Evolutionary conservation across 306 rosid genomes (phyloP), one percentile per base, ranked within the genome.

Genomic region (Vicia sativa): DNA sequence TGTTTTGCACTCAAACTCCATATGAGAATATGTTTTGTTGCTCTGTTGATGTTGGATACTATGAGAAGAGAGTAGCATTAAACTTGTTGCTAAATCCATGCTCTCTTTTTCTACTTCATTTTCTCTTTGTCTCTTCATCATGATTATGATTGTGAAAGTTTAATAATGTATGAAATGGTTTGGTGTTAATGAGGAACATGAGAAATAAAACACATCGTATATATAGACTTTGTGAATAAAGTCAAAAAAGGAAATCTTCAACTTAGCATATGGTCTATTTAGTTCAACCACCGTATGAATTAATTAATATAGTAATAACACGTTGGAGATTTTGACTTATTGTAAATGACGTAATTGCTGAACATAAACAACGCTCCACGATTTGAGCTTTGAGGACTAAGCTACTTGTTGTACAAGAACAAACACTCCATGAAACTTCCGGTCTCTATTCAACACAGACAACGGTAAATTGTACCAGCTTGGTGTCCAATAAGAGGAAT

Each of bases 81-180:
- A 57, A 64, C 23, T 65, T 6, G 44, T 73, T 1, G 77, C 75
- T 26, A 81, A 16, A 39, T 65, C 72, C 1, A 77, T 43, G 11
- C 70, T 72, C 68, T 55, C 72, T 19, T 19, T 28, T 7, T 16
- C 70, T 41, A 7, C 9, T 37, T 54, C 77, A 3, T 16, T 74
- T 48, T 76, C 77, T 80, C 72, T 66, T 11, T 28, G 59, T 70
- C 90, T 81, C 83, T 87, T 88, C 44, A 49, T 61, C 39, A 72
- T 78, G 4, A 35, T 6, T 15, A 72, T 78, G 29, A 3, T 5
- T 26, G 18, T 74, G 46, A 15, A 26, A 53, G 46, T 41, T 13
- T 9, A n/a, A 3, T 34, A 9, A 9, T 31, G 4, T 52, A 4
- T 19, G 58, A 29, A 50, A 44, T 62, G 2, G 38, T 2, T 45